phyloP scores from a whole-genome alignment of 495 filamentous ascomycete species.

The Trichoderma erinaceum region DNA sequence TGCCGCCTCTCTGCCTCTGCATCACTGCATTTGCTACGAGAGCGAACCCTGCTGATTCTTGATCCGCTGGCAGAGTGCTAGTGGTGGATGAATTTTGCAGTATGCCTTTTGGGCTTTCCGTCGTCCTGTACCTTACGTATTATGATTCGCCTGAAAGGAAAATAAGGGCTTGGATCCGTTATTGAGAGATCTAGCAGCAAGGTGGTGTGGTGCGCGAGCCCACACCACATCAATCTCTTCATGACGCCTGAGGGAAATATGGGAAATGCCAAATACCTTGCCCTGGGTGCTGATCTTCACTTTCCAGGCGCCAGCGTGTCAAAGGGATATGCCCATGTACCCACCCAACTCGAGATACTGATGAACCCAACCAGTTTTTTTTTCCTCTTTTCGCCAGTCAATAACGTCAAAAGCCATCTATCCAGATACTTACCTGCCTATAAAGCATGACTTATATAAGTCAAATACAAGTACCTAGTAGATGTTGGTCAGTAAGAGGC shows the following conservation, averaged over 20 bases:
- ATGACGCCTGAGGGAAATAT: slow-evolving; percentile 2
- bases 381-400: background rate
- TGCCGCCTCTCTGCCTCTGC: background rate
- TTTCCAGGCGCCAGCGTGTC: background rate
- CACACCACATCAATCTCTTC: background rate
- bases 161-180: background rate
- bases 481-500: background rate
- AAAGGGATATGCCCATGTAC: background rate
- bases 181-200: background rate
- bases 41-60: background rate
- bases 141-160: background rate
- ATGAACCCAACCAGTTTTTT: background rate
- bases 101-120: background rate
- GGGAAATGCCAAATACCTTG: background rate
- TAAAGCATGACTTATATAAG: background rate
- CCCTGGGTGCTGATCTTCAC: background rate
- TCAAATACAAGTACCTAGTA: background rate
- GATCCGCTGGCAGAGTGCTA: background rate
- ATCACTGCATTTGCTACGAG: background rate
- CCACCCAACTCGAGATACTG: background rate
- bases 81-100: background rate
- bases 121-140: background rate
- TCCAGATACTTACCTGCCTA: background rate
- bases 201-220: background rate
- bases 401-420: background rate